Conservation (phyloP, 345 rosid genomes). For the Punica granatum region DNA sequence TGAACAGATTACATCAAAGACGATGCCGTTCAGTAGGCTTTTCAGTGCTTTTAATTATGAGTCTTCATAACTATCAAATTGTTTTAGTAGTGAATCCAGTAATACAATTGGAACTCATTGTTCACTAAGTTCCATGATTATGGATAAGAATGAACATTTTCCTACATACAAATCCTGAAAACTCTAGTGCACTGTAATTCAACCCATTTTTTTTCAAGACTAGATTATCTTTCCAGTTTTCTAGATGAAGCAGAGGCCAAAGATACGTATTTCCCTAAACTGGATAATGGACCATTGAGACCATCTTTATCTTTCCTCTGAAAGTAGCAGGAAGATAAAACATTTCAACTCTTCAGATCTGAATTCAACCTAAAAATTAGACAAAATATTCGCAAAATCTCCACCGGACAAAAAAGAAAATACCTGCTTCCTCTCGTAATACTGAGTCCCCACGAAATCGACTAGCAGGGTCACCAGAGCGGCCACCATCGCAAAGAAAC, state of each 20-base stretch:
- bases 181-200: too few species aligned
- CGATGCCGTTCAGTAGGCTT: background rate
- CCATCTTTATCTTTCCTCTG: too few species aligned
- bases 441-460: constrained; percentile 82
- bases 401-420: background rate
- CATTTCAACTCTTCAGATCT: too few species aligned
- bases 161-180: too few species aligned
- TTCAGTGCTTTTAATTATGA: background rate
- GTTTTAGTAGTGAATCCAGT: too few species aligned
- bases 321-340: too few species aligned
- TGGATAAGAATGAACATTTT: too few species aligned
- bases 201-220: too few species aligned
- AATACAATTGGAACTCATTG: background rate
- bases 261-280: too few species aligned
- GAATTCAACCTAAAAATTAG: too few species aligned
- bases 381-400: background rate
- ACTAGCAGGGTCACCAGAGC: constrained; percentile 63
- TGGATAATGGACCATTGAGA: too few species aligned
- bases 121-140: background rate
- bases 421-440: constrained; percentile 69
- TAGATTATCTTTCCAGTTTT: background rate
- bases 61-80: background rate
- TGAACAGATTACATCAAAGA: background rate
- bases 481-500: constrained; percentile 82
- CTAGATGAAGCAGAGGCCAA: too few species aligned